Base-by-base conservation (phyloP, 805 yeast species). In the Komagataella pseudopastoris region DNA sequence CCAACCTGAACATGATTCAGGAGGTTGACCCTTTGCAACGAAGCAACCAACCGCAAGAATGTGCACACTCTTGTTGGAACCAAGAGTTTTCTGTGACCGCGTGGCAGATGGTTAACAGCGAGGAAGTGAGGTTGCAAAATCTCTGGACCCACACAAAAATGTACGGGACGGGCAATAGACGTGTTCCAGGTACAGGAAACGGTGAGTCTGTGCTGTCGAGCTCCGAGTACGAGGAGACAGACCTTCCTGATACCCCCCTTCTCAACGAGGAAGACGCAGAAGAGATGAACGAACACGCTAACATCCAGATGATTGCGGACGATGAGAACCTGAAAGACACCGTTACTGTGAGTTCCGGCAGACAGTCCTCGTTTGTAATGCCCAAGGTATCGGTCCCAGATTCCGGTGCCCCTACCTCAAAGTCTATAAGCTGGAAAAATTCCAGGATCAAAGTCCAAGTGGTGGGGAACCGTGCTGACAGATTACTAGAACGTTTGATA, bases 331-430 rank as follows among this genome's bases (percentile, higher is more conserved):
- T 62, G 6, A 48, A 47, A 14, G 51, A 54, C 45, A 48, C 51
- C 22, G 56, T 58, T 10, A 30, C 39, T 5, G 39, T 30, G 39
- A 30, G 39, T 30, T 30, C 39, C 14, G 39, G 39, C 39, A 30
- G 39, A 4, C 39, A 30, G 39, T 69, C 71, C 2, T 65, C 69
- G 1, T 68, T 68, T 55, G 64, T 67, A 16, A 68, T 68, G 71
- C 71, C 71, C 1, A 57, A 63, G 44, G 67, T 68, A 10, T 63
- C 69, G 4, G 52, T 66, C 30, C 56, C 60, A 7, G 56, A 51
- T 14, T 50, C 48, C 14, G 46, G 16, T 23, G n/a, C 44, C 14
- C 44, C 18, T 8, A 45, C 43, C 20, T 48, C 45, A 8, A 16
- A 23, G n/a, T 30, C 39, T 4, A 30, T 30, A 30, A 30, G 39